Conservation (phyloP, 1,284 basidiomycete species). For the Trametes polyzona region DNA sequence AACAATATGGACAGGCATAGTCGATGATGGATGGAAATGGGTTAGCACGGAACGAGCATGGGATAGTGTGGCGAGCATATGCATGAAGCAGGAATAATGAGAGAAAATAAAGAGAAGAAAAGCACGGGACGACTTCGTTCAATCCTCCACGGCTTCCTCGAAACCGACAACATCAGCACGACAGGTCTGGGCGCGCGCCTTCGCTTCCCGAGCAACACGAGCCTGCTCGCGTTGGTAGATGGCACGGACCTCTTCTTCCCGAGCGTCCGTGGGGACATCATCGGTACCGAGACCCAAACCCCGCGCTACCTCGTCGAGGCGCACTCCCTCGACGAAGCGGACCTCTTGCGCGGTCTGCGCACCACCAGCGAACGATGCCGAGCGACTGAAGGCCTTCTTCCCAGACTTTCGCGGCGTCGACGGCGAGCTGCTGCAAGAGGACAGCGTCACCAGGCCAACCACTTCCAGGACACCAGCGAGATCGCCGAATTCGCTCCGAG, state of each 20-base stretch:
- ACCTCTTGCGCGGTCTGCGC: constrained; percentile 53
- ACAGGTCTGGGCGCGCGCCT: constrained; percentile 32
- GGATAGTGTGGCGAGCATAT: constrained; percentile 23
- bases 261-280: constrained; percentile 45
- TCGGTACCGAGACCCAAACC: constrained; percentile 57
- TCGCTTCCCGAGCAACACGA: constrained; percentile 58
- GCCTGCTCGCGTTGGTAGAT: constrained; percentile 71
- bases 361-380: constrained; percentile 57
- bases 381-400: constrained; percentile 55
- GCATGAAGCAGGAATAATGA: constrained; percentile 18
- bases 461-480: constrained; percentile 73
- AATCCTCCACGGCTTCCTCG: constrained; percentile 59
- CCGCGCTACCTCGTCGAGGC: constrained; percentile 65
- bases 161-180: constrained; percentile 42
- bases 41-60: constrained; percentile 24
- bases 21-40: constrained; percentile 2
- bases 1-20: constrained; percentile 21
- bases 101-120: constrained; percentile 8
- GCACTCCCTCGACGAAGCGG: constrained; percentile 57
- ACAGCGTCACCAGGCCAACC: constrained; percentile 60
- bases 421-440: constrained; percentile 33
- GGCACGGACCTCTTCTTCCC: constrained; percentile 67
- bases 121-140: constrained; percentile 17
- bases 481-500: constrained; percentile 76
- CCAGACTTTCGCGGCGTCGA: constrained; percentile 43